phyloP scores from a whole-genome alignment of 106 monocot genomes.

The Xerophyta viscosa region DNA sequence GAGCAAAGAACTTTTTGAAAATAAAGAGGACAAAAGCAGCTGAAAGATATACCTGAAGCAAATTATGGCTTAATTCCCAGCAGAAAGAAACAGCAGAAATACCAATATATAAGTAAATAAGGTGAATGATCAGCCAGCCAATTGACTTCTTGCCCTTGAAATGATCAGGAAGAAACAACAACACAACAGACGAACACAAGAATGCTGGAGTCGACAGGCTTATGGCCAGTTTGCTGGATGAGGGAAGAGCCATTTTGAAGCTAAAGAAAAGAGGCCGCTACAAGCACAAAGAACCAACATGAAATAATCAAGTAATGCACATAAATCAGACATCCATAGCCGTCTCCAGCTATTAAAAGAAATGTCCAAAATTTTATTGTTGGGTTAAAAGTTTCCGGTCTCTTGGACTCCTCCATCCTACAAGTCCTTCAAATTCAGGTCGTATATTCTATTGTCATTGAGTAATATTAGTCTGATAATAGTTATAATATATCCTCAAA shows the following conservation, averaged over 20 bases:
- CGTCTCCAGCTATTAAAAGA: too few species aligned
- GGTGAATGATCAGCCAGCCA: conserved; percentile 32
- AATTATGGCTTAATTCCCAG: conserved; percentile 85
- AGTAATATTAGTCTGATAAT: too few species aligned
- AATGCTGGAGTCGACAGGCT: conserved; percentile 57
- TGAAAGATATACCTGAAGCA: conserved; percentile 62
- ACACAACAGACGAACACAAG: conserved; percentile 35
- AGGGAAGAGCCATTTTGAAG: conserved; percentile 70
- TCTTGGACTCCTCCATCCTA: too few species aligned
- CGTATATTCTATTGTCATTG: too few species aligned
- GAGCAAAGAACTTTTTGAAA: too few species aligned
- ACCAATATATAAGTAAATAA: conserved; percentile 44
- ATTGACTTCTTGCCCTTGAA: conserved; percentile 31
- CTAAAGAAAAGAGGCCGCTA: conserved; percentile 95
- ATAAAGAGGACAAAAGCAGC: too few species aligned
- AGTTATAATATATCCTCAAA: too few species aligned
- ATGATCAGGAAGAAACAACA: conserved; percentile 35
- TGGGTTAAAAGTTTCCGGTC: too few species aligned
- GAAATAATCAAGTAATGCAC: background rate
- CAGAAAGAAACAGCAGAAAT: conserved; percentile 45
- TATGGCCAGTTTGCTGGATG: conserved; percentile 47
- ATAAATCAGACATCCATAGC: background rate
- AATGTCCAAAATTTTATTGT: too few species aligned
- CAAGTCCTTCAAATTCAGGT: too few species aligned
- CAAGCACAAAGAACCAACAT: conserved; percentile 9